These are phyloP conservation scores for Sugiyamaella japonica DNA, from an alignment of 1,139 yeast genomes.

Conservation along the genomic window DNA sequence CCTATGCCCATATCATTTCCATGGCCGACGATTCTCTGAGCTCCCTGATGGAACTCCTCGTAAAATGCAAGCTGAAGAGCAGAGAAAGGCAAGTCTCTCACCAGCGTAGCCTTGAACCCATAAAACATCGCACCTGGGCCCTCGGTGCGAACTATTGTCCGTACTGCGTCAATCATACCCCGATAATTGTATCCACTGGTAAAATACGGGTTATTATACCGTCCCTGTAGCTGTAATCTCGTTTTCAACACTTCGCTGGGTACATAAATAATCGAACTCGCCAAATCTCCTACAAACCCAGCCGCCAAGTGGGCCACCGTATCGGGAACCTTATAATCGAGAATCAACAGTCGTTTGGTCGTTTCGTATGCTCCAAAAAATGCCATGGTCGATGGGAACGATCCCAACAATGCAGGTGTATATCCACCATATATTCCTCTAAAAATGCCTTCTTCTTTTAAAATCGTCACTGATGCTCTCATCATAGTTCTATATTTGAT, in stretches of 20 bases:
- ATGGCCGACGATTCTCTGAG: slow-evolving; percentile 38
- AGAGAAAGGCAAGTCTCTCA: slow-evolving; percentile 90
- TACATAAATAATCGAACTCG: slow-evolving; percentile 89
- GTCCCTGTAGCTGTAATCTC: slow-evolving; percentile 87
- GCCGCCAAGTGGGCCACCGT: slow-evolving; percentile 78
- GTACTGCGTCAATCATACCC: slow-evolving; percentile 64
- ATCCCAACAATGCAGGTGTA: slow-evolving; percentile 83
- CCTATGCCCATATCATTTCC: slow-evolving; percentile 51
- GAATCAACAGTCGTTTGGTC: slow-evolving; percentile 68
- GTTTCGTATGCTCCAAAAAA: slow-evolving; percentile 89
- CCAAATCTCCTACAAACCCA: slow-evolving; percentile 89
- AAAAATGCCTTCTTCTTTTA: slow-evolving; percentile 77
- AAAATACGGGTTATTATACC: slow-evolving; percentile 75
- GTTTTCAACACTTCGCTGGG: slow-evolving; percentile 97
- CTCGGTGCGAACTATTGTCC: slow-evolving; percentile 62
- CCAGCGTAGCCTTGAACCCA: slow-evolving; percentile 91
- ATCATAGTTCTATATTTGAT: slow-evolving; percentile 65
- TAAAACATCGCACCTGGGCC: slow-evolving; percentile 76
- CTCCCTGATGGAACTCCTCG: slow-evolving; percentile 60
- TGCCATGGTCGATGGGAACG: slow-evolving; percentile 86
- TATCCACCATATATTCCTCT: slow-evolving; percentile 92
- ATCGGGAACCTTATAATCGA: slow-evolving; percentile 65
- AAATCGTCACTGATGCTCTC: slow-evolving; percentile 70
- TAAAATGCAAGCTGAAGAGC: slow-evolving; percentile 95
- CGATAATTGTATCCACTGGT: slow-evolving; percentile 83